Base-by-base conservation (phyloP, 768 basidiomycete species). In the Xerocomus spinulosus region DNA sequence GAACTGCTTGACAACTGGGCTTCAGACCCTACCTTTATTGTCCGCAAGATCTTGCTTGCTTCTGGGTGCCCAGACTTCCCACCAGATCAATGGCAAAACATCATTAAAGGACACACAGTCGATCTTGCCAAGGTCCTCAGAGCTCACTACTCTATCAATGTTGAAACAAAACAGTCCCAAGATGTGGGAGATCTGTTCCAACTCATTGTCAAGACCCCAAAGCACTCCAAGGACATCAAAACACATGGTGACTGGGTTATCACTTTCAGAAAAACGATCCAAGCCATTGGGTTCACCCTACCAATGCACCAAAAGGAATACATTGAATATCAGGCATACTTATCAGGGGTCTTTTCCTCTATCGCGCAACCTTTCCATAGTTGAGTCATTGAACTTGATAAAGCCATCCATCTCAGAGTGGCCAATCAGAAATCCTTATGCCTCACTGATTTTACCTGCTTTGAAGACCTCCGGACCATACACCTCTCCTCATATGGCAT, bases 311-410 rank as follows among this genome's bases (percentile, higher is more conserved):
- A 26, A 3, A 15, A 38, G 0, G 63, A 71, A 37, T 61, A 70
- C n/a, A 3, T 26, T 3, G 42, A n/a, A 0, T 73, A 70, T 30
- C 46, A 40, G 4, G 15, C 20, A 0, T 41, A 41, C 18, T 26
- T 48, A 9, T 32, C 34, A 6, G 38, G 42, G 0, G 34, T 62
- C 7, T 70, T 71, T 54, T 21, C 42, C 14, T 24, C 56, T 6
- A 35, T 54, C 12, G 4, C n/a, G 0, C 15, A 17, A 0, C 9
- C 46, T 0, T 42, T 30, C 14, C 65, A 64, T 33, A 6, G 6
- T 2, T 17, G 48, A 7, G 48, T 73, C 54, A 55, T 73, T 46
- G 25, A 55, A 4, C 68, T 54, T 45, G 70, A 75, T 49, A 50
- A 54, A 17, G 67, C 64, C 0, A 46, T 70, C 15, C 40, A 69